Evolutionary conservation across 495 filamentous ascomycete species (phyloP).

Genomic region (Podospora sp.): DNA sequence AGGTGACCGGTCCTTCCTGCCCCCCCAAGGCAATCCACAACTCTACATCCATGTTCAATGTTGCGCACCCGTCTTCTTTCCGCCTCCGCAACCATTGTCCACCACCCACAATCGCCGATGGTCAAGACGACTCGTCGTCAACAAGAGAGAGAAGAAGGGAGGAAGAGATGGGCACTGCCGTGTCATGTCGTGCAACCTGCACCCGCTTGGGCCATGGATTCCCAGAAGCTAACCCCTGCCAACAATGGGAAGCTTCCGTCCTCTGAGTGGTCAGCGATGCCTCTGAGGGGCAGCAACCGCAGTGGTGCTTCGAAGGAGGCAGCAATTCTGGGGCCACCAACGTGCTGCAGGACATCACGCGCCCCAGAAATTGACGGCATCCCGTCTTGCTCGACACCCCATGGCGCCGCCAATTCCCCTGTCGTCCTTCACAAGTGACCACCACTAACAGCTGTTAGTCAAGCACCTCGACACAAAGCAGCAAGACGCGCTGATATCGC

Average conservation of each 20-base stretch:
- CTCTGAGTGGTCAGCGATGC: conserved; percentile 15
- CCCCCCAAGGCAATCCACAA: conserved; percentile 8
- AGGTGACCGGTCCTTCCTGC: conserved; percentile 18
- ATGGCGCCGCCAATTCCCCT: conserved; percentile 9
- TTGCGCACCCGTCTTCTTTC: conserved; percentile 18
- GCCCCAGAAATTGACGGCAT: conserved; percentile 28
- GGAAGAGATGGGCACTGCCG: conserved; percentile 18
- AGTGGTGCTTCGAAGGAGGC: neutral
- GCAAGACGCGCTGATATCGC: conserved; percentile 16
- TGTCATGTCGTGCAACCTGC: conserved; percentile 33
- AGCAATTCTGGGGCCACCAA: conserved; percentile 4
- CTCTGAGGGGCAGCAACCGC: conserved; percentile 8
- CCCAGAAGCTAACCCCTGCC: conserved; percentile 21
- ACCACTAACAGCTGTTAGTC: conserved; percentile 16
- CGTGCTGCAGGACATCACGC: conserved; percentile 37
- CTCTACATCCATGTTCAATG: conserved; percentile 9
- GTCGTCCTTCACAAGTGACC: conserved; percentile 7
- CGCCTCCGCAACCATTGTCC: conserved; percentile 17
- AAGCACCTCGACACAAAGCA: neutral
- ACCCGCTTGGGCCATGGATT: conserved; percentile 19
- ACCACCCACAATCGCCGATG: neutral
- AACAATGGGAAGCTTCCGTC: neutral
- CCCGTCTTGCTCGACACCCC: conserved; percentile 21
- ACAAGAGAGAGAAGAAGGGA: conserved; percentile 17
- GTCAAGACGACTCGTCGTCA: neutral